Evolutionary conservation across 2,329 filamentous ascomycete species (phyloP).

Genomic region (Metarhizium anisopliae): DNA sequence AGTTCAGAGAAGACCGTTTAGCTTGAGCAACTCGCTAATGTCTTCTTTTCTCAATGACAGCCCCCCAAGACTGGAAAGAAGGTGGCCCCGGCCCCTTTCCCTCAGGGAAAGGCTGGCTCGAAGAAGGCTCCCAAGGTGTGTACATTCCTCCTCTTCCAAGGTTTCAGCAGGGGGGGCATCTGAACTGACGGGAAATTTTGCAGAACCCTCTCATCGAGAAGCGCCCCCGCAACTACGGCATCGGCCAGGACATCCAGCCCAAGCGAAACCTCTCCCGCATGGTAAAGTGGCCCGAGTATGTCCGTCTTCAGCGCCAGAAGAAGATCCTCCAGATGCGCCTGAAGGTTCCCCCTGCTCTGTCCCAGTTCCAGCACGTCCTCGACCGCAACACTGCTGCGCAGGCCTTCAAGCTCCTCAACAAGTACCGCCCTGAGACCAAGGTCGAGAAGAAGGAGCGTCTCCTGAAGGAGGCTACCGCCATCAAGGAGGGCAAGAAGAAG

Average conservation of each 20-base stretch:
- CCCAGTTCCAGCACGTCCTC: conserved; percentile 96
- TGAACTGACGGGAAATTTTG: not conserved
- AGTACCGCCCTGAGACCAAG: conserved; percentile 99
- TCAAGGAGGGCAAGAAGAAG: conserved; percentile 99
- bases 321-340: conserved; percentile 97
- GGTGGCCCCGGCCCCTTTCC: conserved; percentile 93
- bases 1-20: conserved; percentile 79
- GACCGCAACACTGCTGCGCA: conserved; percentile 95
- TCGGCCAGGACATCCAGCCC: conserved; percentile 98
- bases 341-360: conserved; percentile 95
- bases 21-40: conserved; percentile 83
- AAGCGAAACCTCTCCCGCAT: conserved; percentile 92
- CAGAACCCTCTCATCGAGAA: conserved; percentile 99
- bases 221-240: conserved; percentile 93
- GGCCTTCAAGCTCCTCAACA: conserved; percentile 98
- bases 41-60: conserved; percentile 99
- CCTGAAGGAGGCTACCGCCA: conserved; percentile 92
- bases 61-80: conserved; percentile 98
- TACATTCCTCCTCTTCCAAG: conserved; percentile 16
- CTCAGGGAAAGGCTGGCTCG: conserved; percentile 77
- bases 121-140: conserved; percentile 97
- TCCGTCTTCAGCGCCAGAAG: conserved; percentile 88
- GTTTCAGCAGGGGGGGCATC: not conserved
- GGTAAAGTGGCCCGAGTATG: conserved; percentile 99
- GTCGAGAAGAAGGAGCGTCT: conserved; percentile 99